A percentile compares a stretch with the other conserved stretches of the same genome.
phyloP scores from a whole-genome alignment of 805 yeast species.

The Danielia reshetovae region DNA sequence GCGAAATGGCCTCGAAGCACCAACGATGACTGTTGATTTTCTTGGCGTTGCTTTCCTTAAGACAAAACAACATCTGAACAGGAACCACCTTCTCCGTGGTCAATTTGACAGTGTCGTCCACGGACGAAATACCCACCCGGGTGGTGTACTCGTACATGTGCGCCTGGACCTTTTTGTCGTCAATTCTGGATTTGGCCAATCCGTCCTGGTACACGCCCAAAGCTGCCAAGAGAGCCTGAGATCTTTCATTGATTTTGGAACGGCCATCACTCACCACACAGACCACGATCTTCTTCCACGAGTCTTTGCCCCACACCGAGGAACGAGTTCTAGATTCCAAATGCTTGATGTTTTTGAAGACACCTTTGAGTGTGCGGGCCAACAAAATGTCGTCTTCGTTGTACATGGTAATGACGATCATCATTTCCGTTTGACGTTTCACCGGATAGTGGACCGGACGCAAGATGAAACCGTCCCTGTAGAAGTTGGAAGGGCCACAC shows the following conservation, averaged over 20 bases:
- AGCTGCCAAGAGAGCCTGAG: constrained; percentile 60
- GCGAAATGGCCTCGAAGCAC: constrained; percentile 64
- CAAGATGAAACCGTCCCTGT: constrained; percentile 50
- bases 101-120: constrained; percentile 50
- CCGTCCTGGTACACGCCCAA: constrained; percentile 68
- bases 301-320: constrained; percentile 47
- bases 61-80: constrained; percentile 56
- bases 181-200: constrained; percentile 55
- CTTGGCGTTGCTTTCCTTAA: constrained; percentile 60
- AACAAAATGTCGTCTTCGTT: constrained; percentile 62
- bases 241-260: constrained; percentile 59
- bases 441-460: constrained; percentile 52
- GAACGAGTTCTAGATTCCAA: constrained; percentile 44
- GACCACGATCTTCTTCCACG: constrained; percentile 61
- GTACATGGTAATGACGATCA: constrained; percentile 62
- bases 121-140: constrained; percentile 46
- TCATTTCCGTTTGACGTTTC: constrained; percentile 54
- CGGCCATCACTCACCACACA: constrained; percentile 63
- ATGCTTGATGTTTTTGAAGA: constrained; percentile 61
- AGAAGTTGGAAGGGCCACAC: constrained; percentile 65
- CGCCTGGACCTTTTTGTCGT: constrained; percentile 58
- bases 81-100: constrained; percentile 56
- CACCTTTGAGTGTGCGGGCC: constrained; percentile 60
- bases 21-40: constrained; percentile 66
- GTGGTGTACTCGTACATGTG: constrained; percentile 68